Evolutionary conservation across 495 filamentous ascomycete genomes (phyloP), one percentile per base, ranked within the genome.

Genomic region (Tetracladium setigerum): DNA sequence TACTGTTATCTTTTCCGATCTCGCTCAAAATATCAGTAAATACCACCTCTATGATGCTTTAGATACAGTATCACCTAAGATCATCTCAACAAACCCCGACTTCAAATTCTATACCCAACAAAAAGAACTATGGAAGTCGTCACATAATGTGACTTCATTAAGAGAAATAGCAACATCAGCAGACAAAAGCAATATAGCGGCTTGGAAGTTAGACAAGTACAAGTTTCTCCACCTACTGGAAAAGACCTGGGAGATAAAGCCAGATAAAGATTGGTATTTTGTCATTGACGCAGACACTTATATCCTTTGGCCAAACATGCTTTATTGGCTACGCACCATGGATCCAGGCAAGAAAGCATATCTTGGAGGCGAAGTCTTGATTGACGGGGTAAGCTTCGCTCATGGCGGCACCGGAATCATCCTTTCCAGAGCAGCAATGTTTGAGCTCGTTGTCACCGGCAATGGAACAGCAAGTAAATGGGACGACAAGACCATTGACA

Each of bases 281-380:
- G 83, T 85, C 56, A 76, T 84, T 61, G 82, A 85, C 43, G 80
- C 80, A 7, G 82, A 85, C 61, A 82, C 81, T 4, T 82, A 81
- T 54, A 64, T 82, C 41, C 70, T 81, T 9, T 84, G 79, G 79
- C 62, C 72, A 17, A 84, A 76, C 37, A 53, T 83, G 36, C 61
- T 79, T 27, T 58, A 63, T 18, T 85, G 79, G 79, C 60, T 83
- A 24, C 57, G 59, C 30, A 58, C 60, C 32, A 66, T 82, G 49
- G 68, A 81, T 43, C 59, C 71, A 14, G 60, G 49, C 0, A 64
- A 77, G 47, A 67, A 62, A 24, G 60, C 64, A 42, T 86, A 84
- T 19, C 42, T 49, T n/a, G 47, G 47, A 1, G 35, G 38, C 3
- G 68, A 61, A 56, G 69, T 67, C 52, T 60, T 60, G 22, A 66